These are phyloP conservation scores for Litchi chinensis DNA, from an alignment of 345 rosid genomes.

Conservation along the genomic window DNA sequence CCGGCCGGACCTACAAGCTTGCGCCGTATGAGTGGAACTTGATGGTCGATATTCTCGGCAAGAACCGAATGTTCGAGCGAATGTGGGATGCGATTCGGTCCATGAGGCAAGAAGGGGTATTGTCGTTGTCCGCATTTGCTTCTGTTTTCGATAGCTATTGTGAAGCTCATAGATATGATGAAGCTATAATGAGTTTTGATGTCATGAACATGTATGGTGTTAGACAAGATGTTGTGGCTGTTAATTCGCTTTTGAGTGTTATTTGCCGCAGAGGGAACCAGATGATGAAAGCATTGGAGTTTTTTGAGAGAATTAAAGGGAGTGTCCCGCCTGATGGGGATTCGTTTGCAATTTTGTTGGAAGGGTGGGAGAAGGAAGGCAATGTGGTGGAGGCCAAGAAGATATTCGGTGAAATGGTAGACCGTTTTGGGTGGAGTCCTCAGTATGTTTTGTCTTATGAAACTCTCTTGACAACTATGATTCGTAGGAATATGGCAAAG, in stretches of 20 bases:
- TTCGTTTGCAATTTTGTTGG: conserved; percentile 51
- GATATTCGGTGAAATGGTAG: conserved; percentile 54
- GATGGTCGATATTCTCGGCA: conserved; percentile 63
- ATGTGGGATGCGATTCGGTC: conserved; percentile 68
- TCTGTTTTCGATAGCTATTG: conserved; percentile 52
- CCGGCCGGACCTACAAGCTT: conserved; percentile 35
- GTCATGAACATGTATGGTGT: conserved; percentile 56
- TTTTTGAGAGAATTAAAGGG: conserved; percentile 40
- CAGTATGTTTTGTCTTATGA: conserved; percentile 37
- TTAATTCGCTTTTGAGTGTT: conserved; percentile 55
- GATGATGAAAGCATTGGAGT: conserved; percentile 39
- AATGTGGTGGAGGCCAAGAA: conserved; percentile 48
- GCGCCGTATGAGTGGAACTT: conserved; percentile 49
- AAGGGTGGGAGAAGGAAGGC: conserved; percentile 68
- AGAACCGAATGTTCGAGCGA: conserved; percentile 46
- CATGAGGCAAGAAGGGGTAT: conserved; percentile 43
- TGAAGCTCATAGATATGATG: conserved; percentile 34
- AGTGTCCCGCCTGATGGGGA: conserved; percentile 50
- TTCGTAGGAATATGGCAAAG: conserved; percentile 30
- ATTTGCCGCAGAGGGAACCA: conserved; percentile 43
- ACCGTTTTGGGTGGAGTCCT: conserved; percentile 42
- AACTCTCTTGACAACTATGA: conserved; percentile 41
- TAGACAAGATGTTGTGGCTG: conserved; percentile 44
- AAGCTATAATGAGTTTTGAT: conserved; percentile 56
- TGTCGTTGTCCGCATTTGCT: conserved; percentile 36